phyloP scores from a whole-genome alignment of 192 early-diverging fungal genomes.

The Backusella mclennaniae region DNA sequence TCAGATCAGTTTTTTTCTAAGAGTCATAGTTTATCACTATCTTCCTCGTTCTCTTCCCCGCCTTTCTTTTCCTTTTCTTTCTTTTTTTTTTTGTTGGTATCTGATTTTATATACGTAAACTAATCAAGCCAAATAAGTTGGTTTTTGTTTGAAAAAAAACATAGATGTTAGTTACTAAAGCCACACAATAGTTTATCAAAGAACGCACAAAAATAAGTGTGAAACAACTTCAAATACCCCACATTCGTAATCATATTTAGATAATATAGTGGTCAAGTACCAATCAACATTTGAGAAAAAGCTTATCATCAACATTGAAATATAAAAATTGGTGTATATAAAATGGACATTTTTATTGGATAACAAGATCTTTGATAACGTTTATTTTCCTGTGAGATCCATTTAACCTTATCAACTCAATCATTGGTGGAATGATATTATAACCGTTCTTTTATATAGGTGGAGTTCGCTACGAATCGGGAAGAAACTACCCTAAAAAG shows the following conservation, averaged over 20 bases:
- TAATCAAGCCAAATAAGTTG: background rate
- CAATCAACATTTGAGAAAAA: background rate
- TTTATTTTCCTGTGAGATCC: background rate
- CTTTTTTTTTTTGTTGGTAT: background rate
- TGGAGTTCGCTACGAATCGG: background rate
- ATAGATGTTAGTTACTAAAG: background rate
- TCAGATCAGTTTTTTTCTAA: background rate
- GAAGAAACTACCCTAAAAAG: constrained; percentile 5
- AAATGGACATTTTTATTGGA: background rate
- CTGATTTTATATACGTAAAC: background rate
- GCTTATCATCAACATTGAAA: background rate
- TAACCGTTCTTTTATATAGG: background rate
- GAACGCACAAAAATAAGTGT: background rate
- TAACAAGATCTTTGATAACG: constrained; percentile 4
- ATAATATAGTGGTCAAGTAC: background rate
- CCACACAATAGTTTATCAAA: background rate
- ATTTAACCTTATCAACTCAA: background rate
- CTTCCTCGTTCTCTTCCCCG: background rate
- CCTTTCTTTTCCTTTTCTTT: background rate
- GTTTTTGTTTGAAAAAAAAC: background rate
- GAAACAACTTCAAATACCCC: background rate
- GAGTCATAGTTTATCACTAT: background rate
- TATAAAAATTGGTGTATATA: background rate
- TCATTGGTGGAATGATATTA: background rate
- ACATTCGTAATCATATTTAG: background rate